These are phyloP conservation scores for Scorias spongiosa DNA, from an alignment of 2,329 filamentous ascomycete genomes.

Conservation along the genomic window DNA sequence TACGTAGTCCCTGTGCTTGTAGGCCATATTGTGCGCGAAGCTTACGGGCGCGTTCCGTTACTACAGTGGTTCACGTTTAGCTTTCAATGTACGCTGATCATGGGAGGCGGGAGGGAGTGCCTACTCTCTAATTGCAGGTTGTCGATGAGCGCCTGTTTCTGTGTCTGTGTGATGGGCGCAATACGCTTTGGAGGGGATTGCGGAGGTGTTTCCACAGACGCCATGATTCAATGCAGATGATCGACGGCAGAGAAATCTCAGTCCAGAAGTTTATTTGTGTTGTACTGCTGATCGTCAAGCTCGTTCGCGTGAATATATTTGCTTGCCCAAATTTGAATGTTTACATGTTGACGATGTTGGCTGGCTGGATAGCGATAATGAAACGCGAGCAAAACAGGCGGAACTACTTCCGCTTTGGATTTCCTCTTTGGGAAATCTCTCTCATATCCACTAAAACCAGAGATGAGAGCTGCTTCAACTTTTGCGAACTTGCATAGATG, in stretches of 20 bases:
- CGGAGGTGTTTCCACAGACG: not conserved
- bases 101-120: conserved; percentile 9
- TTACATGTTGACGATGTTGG: not conserved
- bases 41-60: conserved; percentile 75
- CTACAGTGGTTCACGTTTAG: conserved; percentile 28
- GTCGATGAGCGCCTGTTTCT: conserved; percentile 78
- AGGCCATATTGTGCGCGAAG: conserved; percentile 78
- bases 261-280: not conserved
- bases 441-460: too few relatives aligned
- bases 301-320: not conserved
- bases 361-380: not conserved
- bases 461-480: too few relatives aligned
- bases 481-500: too few relatives aligned
- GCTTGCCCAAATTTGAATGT: not conserved
- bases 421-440: too few relatives aligned
- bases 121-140: conserved; percentile 80
- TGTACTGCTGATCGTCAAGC: not conserved
- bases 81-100: too few relatives aligned
- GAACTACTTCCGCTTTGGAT: not conserved
- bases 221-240: not conserved
- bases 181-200: conserved; percentile 1
- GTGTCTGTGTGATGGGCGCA: conserved; percentile 28
- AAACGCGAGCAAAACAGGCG: not conserved
- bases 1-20: conserved; percentile 70
- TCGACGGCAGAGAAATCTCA: not conserved